Percentiles rank a stretch among this genome's conserved stretches.
phyloP scores from a whole-genome alignment of 2,329 filamentous ascomycete genomes.

The Colletotrichum sp. region DNA sequence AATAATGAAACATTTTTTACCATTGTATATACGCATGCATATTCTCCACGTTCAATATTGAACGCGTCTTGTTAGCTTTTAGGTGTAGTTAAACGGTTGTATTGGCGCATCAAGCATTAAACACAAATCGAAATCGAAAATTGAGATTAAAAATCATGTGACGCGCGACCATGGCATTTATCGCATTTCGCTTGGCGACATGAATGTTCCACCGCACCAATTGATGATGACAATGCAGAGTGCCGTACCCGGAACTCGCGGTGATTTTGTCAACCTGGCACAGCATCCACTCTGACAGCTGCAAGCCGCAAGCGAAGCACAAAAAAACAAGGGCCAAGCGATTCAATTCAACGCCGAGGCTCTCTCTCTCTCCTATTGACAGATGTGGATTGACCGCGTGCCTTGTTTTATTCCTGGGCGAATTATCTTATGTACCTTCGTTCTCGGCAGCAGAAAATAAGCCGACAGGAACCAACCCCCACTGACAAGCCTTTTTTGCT shows the following conservation, averaged over 20 bases:
- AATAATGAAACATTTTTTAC: slow-evolving; percentile 11
- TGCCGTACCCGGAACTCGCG: neutral
- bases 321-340: neutral
- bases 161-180: neutral
- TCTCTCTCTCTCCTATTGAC: neutral
- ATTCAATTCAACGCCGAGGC: neutral
- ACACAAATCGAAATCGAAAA: neutral
- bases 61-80: neutral
- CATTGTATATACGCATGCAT: neutral
- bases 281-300: neutral
- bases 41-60: neutral
- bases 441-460: neutral
- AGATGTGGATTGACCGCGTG: neutral
- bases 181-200: neutral
- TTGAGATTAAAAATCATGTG: neutral
- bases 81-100: neutral
- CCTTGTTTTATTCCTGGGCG: neutral
- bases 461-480: neutral
- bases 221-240: neutral
- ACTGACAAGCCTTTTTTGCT: neutral
- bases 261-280: neutral
- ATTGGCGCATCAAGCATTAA: neutral
- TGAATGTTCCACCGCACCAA: neutral
- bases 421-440: neutral
- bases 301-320: neutral